phyloP scores from a whole-genome alignment of 495 filamentous ascomycete genomes.

The Aspergillus carlsbadensis region DNA sequence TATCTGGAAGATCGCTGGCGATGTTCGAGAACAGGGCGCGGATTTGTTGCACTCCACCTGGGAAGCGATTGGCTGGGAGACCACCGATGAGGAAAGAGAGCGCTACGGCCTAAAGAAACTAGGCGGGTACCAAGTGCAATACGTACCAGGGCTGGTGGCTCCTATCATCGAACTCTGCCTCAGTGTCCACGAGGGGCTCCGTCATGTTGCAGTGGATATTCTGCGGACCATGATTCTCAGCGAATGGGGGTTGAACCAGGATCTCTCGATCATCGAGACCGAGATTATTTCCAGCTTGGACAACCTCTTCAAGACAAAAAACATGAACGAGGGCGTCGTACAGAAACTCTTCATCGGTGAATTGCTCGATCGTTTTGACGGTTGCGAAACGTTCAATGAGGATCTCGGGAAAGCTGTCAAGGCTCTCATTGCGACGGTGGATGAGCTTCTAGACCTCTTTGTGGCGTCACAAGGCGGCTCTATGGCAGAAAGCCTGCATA shows the following conservation, averaged over 20 bases:
- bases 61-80: constrained; percentile 98
- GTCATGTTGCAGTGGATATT: constrained; percentile 87
- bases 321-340: constrained; percentile 80
- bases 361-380: constrained; percentile 76
- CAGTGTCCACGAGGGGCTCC: constrained; percentile 89
- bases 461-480: constrained; percentile 88
- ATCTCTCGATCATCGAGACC: constrained; percentile 87
- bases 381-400: constrained; percentile 66
- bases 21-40: constrained; percentile 90
- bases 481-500: constrained; percentile 78
- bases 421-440: constrained; percentile 76
- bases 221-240: constrained; percentile 97
- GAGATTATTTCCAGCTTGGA: constrained; percentile 97
- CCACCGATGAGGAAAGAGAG: constrained; percentile 67
- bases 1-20: constrained; percentile 98
- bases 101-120: constrained; percentile 79
- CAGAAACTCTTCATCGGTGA: constrained; percentile 93
- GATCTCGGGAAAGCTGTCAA: constrained; percentile 73
- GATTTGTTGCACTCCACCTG: constrained; percentile 79
- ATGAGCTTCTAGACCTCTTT: constrained; percentile 87
- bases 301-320: constrained; percentile 83
- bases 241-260: constrained; percentile 96
- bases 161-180: constrained; percentile 93
- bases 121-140: constrained; percentile 97
- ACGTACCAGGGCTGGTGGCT: constrained; percentile 86